These are phyloP conservation scores for Candida tammaniensis DNA, from an alignment of 805 yeast genomes.

Conservation along the genomic window DNA sequence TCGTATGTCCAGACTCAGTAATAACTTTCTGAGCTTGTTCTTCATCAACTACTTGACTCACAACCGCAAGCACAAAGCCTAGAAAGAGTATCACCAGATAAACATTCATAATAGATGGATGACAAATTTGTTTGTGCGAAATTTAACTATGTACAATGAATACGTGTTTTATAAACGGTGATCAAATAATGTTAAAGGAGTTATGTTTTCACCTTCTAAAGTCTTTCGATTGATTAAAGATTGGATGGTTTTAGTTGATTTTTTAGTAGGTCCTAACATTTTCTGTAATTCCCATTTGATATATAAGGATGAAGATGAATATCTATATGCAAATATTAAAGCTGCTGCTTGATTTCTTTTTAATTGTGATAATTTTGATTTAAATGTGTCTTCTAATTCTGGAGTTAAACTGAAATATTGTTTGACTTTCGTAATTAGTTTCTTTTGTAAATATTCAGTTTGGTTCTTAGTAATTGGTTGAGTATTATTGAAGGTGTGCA, in stretches of 20 bases:
- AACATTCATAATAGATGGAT: no score
- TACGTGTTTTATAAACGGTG: no score
- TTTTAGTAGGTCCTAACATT: slow-evolving; percentile 24
- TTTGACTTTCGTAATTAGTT: slow-evolving; percentile 6
- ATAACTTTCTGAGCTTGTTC: slow-evolving; percentile 23
- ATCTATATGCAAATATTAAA: slow-evolving; percentile 30
- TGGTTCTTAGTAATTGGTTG: slow-evolving; percentile 4
- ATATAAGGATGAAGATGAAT: slow-evolving; percentile 22
- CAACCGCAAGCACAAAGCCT: no score
- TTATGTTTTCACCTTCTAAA: slow-evolving; percentile 2
- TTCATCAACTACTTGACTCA: slow-evolving; percentile 11
- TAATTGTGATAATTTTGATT: slow-evolving; percentile 11
- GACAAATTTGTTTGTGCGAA: no score
- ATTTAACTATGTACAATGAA: no score
- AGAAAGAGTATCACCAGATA: no score
- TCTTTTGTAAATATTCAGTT: slow-evolving; percentile 5
- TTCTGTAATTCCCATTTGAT: slow-evolving; percentile 30
- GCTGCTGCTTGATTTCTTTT: slow-evolving; percentile 16
- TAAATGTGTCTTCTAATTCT: slow-evolving; percentile 11
- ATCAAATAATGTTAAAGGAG: slow-evolving; percentile 2
- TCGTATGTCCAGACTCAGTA: slow-evolving; percentile 50
- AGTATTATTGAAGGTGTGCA: no score
- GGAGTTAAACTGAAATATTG: slow-evolving; percentile 5
- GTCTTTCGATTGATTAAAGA: neutral
- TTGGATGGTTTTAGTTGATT: slow-evolving; percentile 3